A percentile compares a stretch with the other conserved stretches of the same genome.
Evolutionary conservation across 768 basidiomycete genomes (phyloP).

Genomic region (Erythrobasidium yunnanense): DNA sequence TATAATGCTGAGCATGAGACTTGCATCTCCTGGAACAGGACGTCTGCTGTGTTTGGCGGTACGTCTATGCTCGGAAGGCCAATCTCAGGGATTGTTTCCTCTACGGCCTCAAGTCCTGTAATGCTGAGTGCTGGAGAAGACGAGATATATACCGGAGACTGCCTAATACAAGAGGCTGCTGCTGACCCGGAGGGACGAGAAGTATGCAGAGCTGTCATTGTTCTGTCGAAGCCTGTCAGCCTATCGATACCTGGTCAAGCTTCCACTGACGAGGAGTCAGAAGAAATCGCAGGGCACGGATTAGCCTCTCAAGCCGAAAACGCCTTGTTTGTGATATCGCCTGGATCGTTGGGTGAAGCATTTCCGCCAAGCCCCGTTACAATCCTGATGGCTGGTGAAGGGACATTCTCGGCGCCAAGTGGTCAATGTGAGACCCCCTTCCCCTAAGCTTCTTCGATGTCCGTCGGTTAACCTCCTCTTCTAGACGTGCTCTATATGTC

Average conservation of each 20-base stretch:
- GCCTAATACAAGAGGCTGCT: no score
- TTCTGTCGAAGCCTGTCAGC: constrained; percentile 48
- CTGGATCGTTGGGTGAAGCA: constrained; percentile 47
- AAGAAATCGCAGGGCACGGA: not conserved
- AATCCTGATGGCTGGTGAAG: constrained; percentile 59
- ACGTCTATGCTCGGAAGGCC: constrained; percentile 44
- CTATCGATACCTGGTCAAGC: no score
- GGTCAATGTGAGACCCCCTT: constrained; percentile 55
- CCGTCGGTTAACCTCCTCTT: not conserved
- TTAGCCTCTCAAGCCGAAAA: constrained; percentile 48
- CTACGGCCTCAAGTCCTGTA: constrained; percentile 1
- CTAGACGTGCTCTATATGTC: constrained; percentile 42
- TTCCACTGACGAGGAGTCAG: no score
- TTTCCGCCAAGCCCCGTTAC: constrained; percentile 47
- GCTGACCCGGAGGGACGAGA: not conserved
- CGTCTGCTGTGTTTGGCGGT: constrained; percentile 58
- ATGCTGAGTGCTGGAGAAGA: constrained; percentile 28
- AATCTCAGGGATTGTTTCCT: constrained; percentile 4
- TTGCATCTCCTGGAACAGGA: constrained; percentile 49
- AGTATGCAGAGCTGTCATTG: not conserved
- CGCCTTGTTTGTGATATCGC: constrained; percentile 63
- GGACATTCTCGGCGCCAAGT: constrained; percentile 59
- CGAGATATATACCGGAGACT: constrained; percentile 29
- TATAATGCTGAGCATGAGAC: not conserved
- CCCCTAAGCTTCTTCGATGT: not conserved